These are phyloP conservation scores for Aspergillus sp. DNA, from an alignment of 2,329 filamentous ascomycete genomes.

Conservation along the genomic window DNA sequence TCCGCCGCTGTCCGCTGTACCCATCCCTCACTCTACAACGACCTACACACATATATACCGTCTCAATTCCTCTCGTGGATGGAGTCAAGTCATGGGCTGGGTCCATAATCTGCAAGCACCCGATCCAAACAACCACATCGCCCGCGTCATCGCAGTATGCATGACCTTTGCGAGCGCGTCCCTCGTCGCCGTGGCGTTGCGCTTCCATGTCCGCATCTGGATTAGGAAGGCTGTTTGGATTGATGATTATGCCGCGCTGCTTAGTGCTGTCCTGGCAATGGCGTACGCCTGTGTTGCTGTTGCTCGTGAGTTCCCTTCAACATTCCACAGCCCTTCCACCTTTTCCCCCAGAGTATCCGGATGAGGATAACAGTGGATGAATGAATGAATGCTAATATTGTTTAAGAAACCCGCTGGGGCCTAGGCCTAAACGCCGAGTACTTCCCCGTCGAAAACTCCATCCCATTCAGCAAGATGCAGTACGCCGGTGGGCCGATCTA, in stretches of 20 bases:
- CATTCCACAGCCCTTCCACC: too few relatives aligned
- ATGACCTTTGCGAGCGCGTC: constrained; percentile 23
- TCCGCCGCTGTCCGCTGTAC: too few relatives aligned
- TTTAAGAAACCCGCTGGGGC: neutral
- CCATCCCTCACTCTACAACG: too few relatives aligned
- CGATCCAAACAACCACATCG: constrained; percentile 22
- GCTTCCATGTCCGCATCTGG: constrained; percentile 25
- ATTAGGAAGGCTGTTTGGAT: constrained; percentile 22
- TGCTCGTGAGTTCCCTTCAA: constrained; percentile 13
- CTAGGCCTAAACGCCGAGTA: neutral
- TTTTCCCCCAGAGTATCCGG: too few relatives aligned
- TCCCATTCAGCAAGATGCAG: neutral
- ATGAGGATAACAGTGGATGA: too few relatives aligned
- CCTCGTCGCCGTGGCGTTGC: constrained; percentile 22
- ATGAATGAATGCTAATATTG: neutral
- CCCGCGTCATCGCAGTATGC: constrained; percentile 23
- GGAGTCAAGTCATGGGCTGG: constrained; percentile 24
- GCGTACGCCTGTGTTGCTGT: constrained; percentile 20
- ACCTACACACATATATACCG: too few relatives aligned
- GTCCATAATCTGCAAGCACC: constrained; percentile 26
- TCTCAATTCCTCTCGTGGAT: too few relatives aligned
- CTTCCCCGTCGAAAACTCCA: neutral
- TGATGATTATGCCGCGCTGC: constrained; percentile 28
- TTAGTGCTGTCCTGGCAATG: constrained; percentile 19
- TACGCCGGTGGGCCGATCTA: constrained; percentile 14